Evolutionary conservation across 805 yeast genomes (phyloP).

Genomic region (Pichia deserticola): DNA sequence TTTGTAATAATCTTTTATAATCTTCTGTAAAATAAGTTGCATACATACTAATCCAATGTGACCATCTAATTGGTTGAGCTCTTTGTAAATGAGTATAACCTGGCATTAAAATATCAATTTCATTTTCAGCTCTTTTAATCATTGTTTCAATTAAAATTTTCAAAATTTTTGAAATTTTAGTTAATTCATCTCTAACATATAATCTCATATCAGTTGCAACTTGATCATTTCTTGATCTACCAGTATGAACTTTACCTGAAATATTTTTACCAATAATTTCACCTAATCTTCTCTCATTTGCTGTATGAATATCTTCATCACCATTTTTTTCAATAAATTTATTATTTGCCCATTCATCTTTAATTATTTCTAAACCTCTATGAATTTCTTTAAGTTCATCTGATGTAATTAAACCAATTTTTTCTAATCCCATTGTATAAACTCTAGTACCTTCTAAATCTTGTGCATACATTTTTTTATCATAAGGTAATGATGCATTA

Average conservation of each 20-base stretch:
- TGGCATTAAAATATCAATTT: conserved; percentile 93
- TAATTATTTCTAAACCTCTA: conserved; percentile 64
- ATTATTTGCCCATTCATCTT: conserved; percentile 72
- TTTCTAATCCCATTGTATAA: conserved; percentile 79
- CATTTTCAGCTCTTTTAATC: conserved; percentile 68
- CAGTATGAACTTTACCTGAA: conserved; percentile 99
- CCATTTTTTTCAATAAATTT: conserved; percentile 71
- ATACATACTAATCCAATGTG: conserved; percentile 92
- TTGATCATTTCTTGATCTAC: conserved; percentile 97
- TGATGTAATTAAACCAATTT: conserved; percentile 63
- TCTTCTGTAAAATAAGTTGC: conserved; percentile 94
- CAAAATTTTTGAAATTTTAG: conserved; percentile 49
- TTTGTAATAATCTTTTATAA: conserved; percentile 73
- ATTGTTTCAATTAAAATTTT: conserved; percentile 61
- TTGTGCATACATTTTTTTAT: conserved; percentile 87
- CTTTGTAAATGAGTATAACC: conserved; percentile 98
- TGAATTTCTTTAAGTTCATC: conserved; percentile 79
- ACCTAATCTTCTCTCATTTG: conserved; percentile 95
- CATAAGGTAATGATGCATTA: conserved; percentile 95
- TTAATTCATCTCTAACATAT: conserved; percentile 74
- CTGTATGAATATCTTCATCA: conserved; percentile 98
- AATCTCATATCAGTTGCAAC: conserved; percentile 99
- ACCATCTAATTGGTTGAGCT: conserved; percentile 99
- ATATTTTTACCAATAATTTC: conserved; percentile 90
- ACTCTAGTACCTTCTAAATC: conserved; percentile 93